These are phyloP conservation scores for Phytophthora pluvialis DNA, from an alignment of 352 stramenopile species.

Conservation along the genomic window DNA sequence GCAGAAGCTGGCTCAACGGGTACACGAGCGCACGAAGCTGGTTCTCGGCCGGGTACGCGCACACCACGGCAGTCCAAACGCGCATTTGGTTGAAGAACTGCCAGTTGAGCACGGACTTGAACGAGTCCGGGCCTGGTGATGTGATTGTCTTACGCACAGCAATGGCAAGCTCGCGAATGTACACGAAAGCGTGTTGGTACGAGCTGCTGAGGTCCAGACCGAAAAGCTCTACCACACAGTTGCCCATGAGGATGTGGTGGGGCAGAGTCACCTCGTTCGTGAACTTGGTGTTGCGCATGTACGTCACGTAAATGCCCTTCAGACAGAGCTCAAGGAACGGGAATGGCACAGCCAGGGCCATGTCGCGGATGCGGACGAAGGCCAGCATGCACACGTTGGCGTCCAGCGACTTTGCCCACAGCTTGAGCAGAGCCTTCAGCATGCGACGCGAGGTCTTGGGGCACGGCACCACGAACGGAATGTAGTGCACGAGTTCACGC, in stretches of 20 bases:
- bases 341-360: slow-evolving; percentile 95
- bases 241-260: slow-evolving; percentile 93
- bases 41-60: slow-evolving; percentile 81
- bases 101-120: slow-evolving; percentile 95
- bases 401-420: slow-evolving; percentile 88
- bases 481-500: slow-evolving; percentile 79
- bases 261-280: slow-evolving; percentile 87
- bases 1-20: slow-evolving; percentile 92
- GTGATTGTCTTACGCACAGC: slow-evolving; percentile 96
- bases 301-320: slow-evolving; percentile 96
- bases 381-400: slow-evolving; percentile 90
- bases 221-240: slow-evolving; percentile 99
- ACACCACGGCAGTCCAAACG: slow-evolving; percentile 96
- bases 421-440: slow-evolving; percentile 86
- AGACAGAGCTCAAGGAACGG: slow-evolving; percentile 96
- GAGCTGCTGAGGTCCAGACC: slow-evolving; percentile 95
- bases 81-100: slow-evolving; percentile 98
- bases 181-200: slow-evolving; percentile 99
- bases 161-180: slow-evolving; percentile 98
- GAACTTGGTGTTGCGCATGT: slow-evolving; percentile 97
- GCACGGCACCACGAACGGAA: slow-evolving; percentile 72
- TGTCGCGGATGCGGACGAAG: slow-evolving; percentile 96
- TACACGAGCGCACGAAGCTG: slow-evolving; percentile 95
- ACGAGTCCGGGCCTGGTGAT: slow-evolving; percentile 91
- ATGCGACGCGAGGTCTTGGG: slow-evolving; percentile 69